Evolutionary conservation across 2,329 filamentous ascomycete species (phyloP).

Genomic region (Periconia digitata): DNA sequence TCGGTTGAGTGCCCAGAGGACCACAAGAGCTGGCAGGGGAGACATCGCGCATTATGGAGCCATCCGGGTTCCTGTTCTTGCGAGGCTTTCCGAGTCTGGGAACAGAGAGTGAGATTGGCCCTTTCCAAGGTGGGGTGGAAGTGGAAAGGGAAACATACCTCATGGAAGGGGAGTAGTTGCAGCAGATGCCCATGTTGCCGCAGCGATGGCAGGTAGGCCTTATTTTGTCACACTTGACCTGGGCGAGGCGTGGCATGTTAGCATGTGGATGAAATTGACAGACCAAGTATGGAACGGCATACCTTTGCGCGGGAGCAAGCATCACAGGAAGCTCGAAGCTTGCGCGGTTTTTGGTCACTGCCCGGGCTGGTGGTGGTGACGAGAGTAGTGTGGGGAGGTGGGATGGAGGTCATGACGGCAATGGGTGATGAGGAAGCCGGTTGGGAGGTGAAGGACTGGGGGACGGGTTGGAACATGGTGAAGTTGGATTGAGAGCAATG

Average conservation of each 20-base stretch:
- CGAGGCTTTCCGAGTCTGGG: conserved; percentile 39
- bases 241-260: conserved; percentile 5
- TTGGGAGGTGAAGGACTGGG: conserved; percentile 26
- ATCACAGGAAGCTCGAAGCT: conserved; percentile 42
- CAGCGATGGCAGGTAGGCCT: conserved; percentile 41
- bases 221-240: conserved; percentile 43
- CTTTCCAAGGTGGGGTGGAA: conserved; percentile 5
- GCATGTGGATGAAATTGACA: background rate
- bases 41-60: conserved; percentile 37
- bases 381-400: conserved; percentile 20
- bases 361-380: conserved; percentile 22
- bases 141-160: conserved; percentile 28
- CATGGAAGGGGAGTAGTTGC: conserved; percentile 44
- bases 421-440: conserved; percentile 26
- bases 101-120: conserved; percentile 17
- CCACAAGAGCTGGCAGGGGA: conserved; percentile 36
- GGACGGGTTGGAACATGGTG: conserved; percentile 35
- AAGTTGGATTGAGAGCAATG: conserved; percentile 9
- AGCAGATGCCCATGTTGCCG: conserved; percentile 41
- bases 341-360: conserved; percentile 35
- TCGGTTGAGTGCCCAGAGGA: conserved; percentile 29
- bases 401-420: conserved; percentile 23
- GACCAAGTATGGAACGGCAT: background rate
- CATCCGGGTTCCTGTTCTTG: conserved; percentile 41
- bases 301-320: conserved; percentile 42